Base-by-base conservation (phyloP, 1,284 basidiomycete genomes). In the Apiotrichum gracile region DNA sequence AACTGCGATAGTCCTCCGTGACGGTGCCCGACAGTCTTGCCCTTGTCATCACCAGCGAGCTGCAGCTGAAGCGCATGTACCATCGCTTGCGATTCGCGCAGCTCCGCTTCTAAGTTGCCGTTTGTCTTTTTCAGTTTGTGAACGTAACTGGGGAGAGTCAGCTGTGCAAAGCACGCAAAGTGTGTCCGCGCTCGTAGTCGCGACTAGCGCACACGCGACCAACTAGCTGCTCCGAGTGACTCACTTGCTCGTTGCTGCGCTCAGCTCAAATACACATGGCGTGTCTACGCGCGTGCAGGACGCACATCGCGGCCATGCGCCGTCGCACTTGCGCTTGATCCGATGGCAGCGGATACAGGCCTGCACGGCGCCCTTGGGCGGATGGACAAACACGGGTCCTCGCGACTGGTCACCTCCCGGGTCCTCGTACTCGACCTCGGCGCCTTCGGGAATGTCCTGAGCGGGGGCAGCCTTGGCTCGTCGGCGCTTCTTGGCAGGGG, bases 251-350 rank as follows among this genome's bases (percentile, higher is more conserved):
- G 68, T 72, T 14, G 70, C 68, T 3, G 69, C 62, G 49, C 57
- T 65, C 25, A 72, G 58, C 56, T 72, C 70, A 47, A 68, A 72
- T 12, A 70, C 69, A 45, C 70, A 72, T 4, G 68, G 60, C 8
- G 66, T 67, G 48, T 72, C 68, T 1, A 68, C 65, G 43, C 68
- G 66, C 12, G 55, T 54, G 47, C 70, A 72, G 13, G 67, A 67
- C 16, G 58, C 58, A 54, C 70, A 72, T 21, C 70, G 61, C 1
- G 70, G 70, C 51, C 60, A 60, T 0, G 61, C 64, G 29, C 65
- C 62, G 45, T 72, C 68, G 40, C 70, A 72, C 50, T 72, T 72
- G 39, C 70, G 56, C 55, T 72, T 72, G 50, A 72, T 70, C 34
- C 67, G 54, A 48, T 72, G 70, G 44, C 70, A 72, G 37, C 70